A percentile compares a stretch with the other conserved stretches of the same genome.
phyloP scores from a whole-genome alignment of 2,329 filamentous ascomycete species.

The Ceratocystis harringtonii region DNA sequence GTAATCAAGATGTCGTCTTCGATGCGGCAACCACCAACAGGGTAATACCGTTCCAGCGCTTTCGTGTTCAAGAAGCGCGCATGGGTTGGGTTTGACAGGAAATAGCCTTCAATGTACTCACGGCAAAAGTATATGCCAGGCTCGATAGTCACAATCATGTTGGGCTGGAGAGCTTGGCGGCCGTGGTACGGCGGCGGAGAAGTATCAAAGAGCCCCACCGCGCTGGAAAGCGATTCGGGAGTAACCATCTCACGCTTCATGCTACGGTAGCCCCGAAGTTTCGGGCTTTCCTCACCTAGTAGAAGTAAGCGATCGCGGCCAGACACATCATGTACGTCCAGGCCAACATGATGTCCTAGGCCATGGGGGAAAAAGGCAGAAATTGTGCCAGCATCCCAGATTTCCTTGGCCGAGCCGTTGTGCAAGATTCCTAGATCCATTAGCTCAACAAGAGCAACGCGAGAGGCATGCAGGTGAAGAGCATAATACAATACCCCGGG shows the following conservation, averaged over 20 bases:
- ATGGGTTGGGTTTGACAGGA: conserved; percentile 44
- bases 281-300: conserved; percentile 21
- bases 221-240: conserved; percentile 24
- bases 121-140: conserved; percentile 67
- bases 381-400: conserved; percentile 38
- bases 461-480: conserved; percentile 57
- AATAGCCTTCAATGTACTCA: conserved; percentile 56
- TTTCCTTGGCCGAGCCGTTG: conserved; percentile 42
- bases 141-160: conserved; percentile 66
- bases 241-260: conserved; percentile 30
- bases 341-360: conserved; percentile 48
- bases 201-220: not conserved
- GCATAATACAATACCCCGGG: conserved; percentile 57
- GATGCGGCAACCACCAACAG: conserved; percentile 77
- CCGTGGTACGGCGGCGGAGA: conserved; percentile 23
- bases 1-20: conserved; percentile 84
- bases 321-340: conserved; percentile 48
- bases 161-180: conserved; percentile 34
- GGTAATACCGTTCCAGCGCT: conserved; percentile 54
- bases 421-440: conserved; percentile 56
- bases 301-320: conserved; percentile 28
- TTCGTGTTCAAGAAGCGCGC: conserved; percentile 48
- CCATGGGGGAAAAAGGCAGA: conserved; percentile 53
- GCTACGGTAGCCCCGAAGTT: conserved; percentile 20
- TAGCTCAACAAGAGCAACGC: conserved; percentile 57